phyloP scores from a whole-genome alignment of 1,139 yeast species.

The Diutina pseudorugosa region DNA sequence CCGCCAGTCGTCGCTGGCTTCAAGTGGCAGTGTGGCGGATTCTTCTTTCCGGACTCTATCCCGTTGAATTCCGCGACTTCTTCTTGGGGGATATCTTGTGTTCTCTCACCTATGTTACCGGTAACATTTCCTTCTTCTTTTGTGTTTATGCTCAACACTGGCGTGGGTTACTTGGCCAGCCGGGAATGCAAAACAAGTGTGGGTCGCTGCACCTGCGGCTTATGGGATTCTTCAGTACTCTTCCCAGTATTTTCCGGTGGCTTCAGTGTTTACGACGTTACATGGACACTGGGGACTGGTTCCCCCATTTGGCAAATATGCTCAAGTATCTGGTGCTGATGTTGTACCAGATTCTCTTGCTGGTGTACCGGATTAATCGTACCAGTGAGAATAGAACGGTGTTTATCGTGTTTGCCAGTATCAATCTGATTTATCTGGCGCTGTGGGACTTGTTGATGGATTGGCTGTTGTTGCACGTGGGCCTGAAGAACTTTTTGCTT shows the following conservation, averaged over 20 bases:
- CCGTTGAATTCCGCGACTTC: slow-evolving; percentile 92
- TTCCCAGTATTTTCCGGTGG: slow-evolving; percentile 87
- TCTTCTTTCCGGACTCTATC: slow-evolving; percentile 71
- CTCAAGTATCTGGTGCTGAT: slow-evolving; percentile 59
- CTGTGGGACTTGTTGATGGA: slow-evolving; percentile 93
- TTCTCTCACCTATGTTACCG: slow-evolving; percentile 77
- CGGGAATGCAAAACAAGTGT: slow-evolving; percentile 24
- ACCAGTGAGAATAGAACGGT: slow-evolving; percentile 32
- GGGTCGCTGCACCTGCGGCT: slow-evolving; percentile 67
- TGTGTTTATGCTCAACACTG: slow-evolving; percentile 70
- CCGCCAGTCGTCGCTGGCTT: slow-evolving; percentile 61
- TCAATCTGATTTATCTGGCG: slow-evolving; percentile 60
- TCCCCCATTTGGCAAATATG: slow-evolving; percentile 94
- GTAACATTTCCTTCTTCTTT: slow-evolving; percentile 75
- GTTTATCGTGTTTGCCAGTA: slow-evolving; percentile 60
- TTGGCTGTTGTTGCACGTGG: slow-evolving; percentile 74
- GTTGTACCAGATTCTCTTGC: slow-evolving; percentile 59
- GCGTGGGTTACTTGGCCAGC: slow-evolving; percentile 28
- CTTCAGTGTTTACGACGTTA: slow-evolving; percentile 87
- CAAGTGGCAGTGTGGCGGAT: slow-evolving; percentile 62
- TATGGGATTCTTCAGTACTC: slow-evolving; percentile 72
- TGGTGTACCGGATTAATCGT: slow-evolving; percentile 63
- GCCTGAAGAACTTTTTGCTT: slow-evolving; percentile 45
- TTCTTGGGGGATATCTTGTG: slow-evolving; percentile 85
- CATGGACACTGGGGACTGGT: slow-evolving; percentile 88